Percentiles rank a stretch among this genome's conserved stretches.
Evolutionary conservation across 164 flowering plant genomes (phyloP).

Genomic region (Brasenia schreberi): DNA sequence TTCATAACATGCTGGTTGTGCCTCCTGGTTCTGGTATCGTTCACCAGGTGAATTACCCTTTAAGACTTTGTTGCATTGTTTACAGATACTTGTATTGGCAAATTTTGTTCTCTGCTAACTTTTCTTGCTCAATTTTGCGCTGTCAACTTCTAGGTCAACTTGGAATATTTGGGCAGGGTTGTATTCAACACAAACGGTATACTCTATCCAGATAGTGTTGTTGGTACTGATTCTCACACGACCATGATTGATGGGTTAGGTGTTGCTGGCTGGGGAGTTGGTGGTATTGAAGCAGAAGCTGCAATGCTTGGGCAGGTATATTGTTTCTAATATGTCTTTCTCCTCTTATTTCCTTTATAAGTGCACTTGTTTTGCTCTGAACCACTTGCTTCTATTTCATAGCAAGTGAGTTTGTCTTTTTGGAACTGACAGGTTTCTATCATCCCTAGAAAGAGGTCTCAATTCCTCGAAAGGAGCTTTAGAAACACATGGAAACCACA

Average conservation of each 20-base stretch:
- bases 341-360: too few relatives aligned
- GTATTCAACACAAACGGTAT: constrained; percentile 71
- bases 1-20: constrained; percentile 87
- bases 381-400: too few relatives aligned
- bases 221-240: constrained; percentile 95
- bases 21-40: constrained; percentile 98
- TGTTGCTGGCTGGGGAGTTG: constrained; percentile 98
- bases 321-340: background rate
- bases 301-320: constrained; percentile 98
- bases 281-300: constrained; percentile 98
- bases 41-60: constrained; percentile 45
- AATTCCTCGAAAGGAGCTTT: too few relatives aligned
- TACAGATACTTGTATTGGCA: too few relatives aligned
- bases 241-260: constrained; percentile 98
- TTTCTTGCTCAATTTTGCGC: too few relatives aligned
- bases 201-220: constrained; percentile 94
- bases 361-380: too few relatives aligned
- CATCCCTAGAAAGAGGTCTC: too few relatives aligned
- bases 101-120: too few relatives aligned
- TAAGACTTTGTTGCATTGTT: too few relatives aligned
- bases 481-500: too few relatives aligned
- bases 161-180: constrained; percentile 90
- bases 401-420: too few relatives aligned
- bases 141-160: constrained; percentile 49
- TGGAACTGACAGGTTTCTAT: too few relatives aligned